A percentile compares a stretch with the other conserved stretches of the same genome.
Evolutionary conservation across 306 rosid genomes (phyloP).

Genomic region (Glycine tomentella): DNA sequence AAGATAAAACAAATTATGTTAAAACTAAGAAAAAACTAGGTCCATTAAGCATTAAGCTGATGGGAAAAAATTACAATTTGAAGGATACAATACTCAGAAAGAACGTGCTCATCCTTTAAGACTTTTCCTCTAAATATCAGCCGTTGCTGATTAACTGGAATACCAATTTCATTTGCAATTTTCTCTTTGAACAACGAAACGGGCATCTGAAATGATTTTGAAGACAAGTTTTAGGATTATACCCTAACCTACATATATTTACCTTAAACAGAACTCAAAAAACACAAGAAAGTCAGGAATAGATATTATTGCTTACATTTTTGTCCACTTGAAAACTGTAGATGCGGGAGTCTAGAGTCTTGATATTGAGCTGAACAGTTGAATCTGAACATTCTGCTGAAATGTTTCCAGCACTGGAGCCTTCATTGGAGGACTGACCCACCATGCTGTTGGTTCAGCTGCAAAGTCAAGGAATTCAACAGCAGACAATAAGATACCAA

Average conservation of each 20-base stretch:
- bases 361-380: constrained; percentile 79
- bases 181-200: constrained; percentile 83
- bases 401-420: constrained; percentile 61
- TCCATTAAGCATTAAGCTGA: background rate
- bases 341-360: constrained; percentile 86
- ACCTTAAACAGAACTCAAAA: background rate
- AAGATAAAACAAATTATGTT: constrained; percentile 26
- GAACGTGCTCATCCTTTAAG: constrained; percentile 82
- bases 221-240: constrained; percentile 2
- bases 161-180: constrained; percentile 77
- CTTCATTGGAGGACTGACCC: constrained; percentile 68
- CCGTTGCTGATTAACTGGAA: constrained; percentile 90
- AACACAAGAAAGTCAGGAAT: constrained; percentile 23
- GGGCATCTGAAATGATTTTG: constrained; percentile 69
- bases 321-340: constrained; percentile 79
- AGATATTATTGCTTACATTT: constrained; percentile 60
- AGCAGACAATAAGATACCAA: constrained; percentile 13
- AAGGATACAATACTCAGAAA: constrained; percentile 96
- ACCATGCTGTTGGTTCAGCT: constrained; percentile 66
- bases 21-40: constrained; percentile 28
- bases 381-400: constrained; percentile 68
- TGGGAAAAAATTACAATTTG: background rate
- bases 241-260: constrained; percentile 16
- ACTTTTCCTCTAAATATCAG: constrained; percentile 97
- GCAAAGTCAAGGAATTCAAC: constrained; percentile 30